Conservation (phyloP, 208 protist species). For the Trypanosoma cruzi region DNA sequence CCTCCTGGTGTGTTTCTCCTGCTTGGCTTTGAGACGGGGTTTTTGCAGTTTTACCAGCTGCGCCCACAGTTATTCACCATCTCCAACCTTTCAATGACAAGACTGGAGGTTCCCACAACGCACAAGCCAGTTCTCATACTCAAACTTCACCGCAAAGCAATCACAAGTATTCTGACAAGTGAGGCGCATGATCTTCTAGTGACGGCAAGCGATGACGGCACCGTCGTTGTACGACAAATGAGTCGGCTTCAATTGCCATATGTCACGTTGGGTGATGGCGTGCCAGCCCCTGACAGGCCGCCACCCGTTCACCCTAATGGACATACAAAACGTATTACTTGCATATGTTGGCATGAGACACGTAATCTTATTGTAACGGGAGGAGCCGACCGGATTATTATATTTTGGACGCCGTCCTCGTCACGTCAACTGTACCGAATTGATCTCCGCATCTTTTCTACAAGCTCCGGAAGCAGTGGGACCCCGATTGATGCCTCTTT, state of each 20-base stretch:
- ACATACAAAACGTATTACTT: slow-evolving; percentile 73
- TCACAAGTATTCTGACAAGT: slow-evolving; percentile 56
- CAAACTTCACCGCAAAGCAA: slow-evolving; percentile 46
- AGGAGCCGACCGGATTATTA: slow-evolving; percentile 67
- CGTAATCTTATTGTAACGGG: slow-evolving; percentile 70
- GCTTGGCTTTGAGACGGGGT: slow-evolving; percentile 76
- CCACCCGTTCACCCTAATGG: slow-evolving; percentile 11
- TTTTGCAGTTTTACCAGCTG: slow-evolving; percentile 72
- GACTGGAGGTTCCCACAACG: slow-evolving; percentile 59
- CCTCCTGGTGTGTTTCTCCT: slow-evolving; percentile 48
- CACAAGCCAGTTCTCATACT: slow-evolving; percentile 50
- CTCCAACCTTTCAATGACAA: slow-evolving; percentile 44
- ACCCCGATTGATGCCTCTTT: slow-evolving; percentile 81
- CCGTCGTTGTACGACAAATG: slow-evolving; percentile 60
- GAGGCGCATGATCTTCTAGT: slow-evolving; percentile 57
- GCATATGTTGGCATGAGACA: slow-evolving; percentile 48
- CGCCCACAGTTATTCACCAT: slow-evolving; percentile 68
- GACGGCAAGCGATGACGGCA: slow-evolving; percentile 74
- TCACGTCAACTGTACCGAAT: slow-evolving; percentile 47
- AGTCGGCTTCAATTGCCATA: slow-evolving; percentile 59
- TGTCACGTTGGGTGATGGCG: slow-evolving; percentile 49
- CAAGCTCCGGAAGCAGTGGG: slow-evolving; percentile 44
- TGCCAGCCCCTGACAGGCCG: background rate
- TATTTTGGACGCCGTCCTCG: slow-evolving; percentile 65
- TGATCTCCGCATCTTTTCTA: slow-evolving; percentile 53